phyloP scores from a whole-genome alignment of 768 basidiomycete genomes.

The Boletus speciosus region DNA sequence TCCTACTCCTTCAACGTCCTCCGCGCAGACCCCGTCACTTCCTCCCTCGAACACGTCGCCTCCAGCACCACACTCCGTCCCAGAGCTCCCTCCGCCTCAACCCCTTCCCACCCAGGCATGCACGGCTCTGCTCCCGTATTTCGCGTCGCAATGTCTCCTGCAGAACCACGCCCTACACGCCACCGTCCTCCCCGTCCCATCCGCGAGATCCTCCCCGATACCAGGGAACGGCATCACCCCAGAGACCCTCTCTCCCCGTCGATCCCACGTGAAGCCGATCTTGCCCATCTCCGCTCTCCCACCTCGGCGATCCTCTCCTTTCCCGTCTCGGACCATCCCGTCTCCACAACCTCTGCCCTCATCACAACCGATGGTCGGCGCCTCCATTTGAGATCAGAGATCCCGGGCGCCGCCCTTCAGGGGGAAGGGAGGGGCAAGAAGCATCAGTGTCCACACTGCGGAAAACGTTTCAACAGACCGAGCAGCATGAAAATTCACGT shows the following conservation, averaged over 20 bases:
- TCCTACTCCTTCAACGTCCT: slow-evolving; percentile 44
- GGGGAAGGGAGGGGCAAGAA: slow-evolving; percentile 34
- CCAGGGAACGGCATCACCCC: slow-evolving; percentile 23
- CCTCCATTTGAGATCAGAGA: slow-evolving; percentile 29
- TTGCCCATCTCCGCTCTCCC: slow-evolving; percentile 28
- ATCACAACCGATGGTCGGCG: slow-evolving; percentile 29
- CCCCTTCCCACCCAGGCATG: slow-evolving; percentile 21
- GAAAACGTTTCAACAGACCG: slow-evolving; percentile 41
- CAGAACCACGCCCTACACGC: slow-evolving; percentile 16
- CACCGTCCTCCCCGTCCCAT: slow-evolving; percentile 15
- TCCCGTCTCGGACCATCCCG: slow-evolving; percentile 31
- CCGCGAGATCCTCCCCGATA: slow-evolving; percentile 27
- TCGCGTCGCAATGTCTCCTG: slow-evolving; percentile 33
- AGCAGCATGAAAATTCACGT: slow-evolving; percentile 42
- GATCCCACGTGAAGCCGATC: slow-evolving; percentile 31
- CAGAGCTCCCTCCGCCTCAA: slow-evolving; percentile 17
- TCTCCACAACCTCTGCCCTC: slow-evolving; percentile 20
- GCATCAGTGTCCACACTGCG: slow-evolving; percentile 37
- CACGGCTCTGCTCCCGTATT: slow-evolving; percentile 38
- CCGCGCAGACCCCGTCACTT: slow-evolving; percentile 39
- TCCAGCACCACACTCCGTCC: slow-evolving; percentile 40
- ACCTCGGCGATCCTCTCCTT: slow-evolving; percentile 34
- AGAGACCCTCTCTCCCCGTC: slow-evolving; percentile 25
- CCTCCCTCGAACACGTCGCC: slow-evolving; percentile 43
- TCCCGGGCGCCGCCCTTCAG: slow-evolving; percentile 26